Percentiles rank a stretch among this genome's conserved stretches.
Evolutionary conservation across 2,329 filamentous ascomycete genomes (phyloP).

Genomic region (Trichophyton benhamiae): DNA sequence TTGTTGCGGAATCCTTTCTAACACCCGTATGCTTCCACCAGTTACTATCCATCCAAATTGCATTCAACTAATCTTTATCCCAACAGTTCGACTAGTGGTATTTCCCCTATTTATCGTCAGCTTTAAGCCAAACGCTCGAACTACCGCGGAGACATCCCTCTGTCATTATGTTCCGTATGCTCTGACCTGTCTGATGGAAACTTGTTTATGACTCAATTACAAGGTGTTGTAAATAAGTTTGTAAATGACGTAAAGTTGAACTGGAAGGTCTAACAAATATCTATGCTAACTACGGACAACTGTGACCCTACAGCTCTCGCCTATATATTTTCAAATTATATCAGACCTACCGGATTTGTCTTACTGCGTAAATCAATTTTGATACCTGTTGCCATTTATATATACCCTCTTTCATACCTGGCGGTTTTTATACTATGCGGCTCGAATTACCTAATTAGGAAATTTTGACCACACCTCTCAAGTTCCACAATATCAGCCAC

Average conservation of each 20-base stretch:
- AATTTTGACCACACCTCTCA: neutral
- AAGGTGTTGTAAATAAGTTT: neutral
- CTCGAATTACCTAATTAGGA: neutral
- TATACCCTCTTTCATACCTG: neutral
- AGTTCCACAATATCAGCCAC: neutral
- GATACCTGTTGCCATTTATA: neutral
- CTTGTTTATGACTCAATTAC: neutral
- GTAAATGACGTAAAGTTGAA: neutral
- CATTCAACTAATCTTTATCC: slow-evolving; percentile 7
- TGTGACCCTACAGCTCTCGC: neutral
- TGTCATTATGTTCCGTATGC: neutral
- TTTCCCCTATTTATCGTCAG: neutral
- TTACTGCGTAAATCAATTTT: neutral
- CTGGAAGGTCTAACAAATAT: neutral
- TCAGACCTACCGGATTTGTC: neutral
- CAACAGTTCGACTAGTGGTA: slow-evolving; percentile 21
- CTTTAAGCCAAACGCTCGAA: neutral
- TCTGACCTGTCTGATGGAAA: neutral
- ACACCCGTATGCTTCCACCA: slow-evolving; percentile 55
- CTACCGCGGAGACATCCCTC: neutral
- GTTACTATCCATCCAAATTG: neutral
- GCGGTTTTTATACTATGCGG: neutral
- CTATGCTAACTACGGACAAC: neutral
- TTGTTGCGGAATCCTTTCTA: slow-evolving; percentile 95
- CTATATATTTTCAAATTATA: too few species aligned